These are phyloP conservation scores for Paecilomyces sp. DNA, from an alignment of 2,329 filamentous ascomycete genomes.

Conservation along the genomic window DNA sequence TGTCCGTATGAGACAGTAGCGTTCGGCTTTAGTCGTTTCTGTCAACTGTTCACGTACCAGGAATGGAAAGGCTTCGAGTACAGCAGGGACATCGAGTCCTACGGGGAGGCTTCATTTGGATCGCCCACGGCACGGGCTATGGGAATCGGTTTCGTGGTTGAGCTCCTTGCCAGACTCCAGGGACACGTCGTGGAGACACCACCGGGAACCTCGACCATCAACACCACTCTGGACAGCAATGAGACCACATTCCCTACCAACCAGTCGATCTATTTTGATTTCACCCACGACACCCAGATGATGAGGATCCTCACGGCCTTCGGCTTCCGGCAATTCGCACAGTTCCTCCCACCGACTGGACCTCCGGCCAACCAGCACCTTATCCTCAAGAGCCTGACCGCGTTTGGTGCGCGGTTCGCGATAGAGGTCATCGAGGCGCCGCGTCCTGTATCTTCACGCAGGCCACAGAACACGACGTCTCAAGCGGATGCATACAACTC, in stretches of 20 bases:
- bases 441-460: constrained; percentile 51
- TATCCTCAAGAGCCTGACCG: constrained; percentile 60
- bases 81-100: constrained; percentile 59
- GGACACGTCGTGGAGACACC: constrained; percentile 15
- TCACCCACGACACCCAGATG: constrained; percentile 71
- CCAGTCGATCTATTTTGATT: constrained; percentile 69
- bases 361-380: constrained; percentile 56
- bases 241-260: constrained; percentile 64
- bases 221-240: constrained; percentile 41
- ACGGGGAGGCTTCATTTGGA: constrained; percentile 55
- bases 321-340: constrained; percentile 61
- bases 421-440: constrained; percentile 68
- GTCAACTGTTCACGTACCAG: constrained; percentile 64
- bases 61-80: constrained; percentile 71
- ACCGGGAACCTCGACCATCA: constrained; percentile 38
- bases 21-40: constrained; percentile 68
- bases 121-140: constrained; percentile 62
- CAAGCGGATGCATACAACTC: constrained; percentile 17
- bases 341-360: constrained; percentile 48
- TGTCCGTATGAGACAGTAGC: constrained; percentile 75
- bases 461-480: constrained; percentile 26
- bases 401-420: constrained; percentile 65
- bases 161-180: constrained; percentile 61
- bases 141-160: constrained; percentile 67
- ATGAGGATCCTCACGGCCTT: constrained; percentile 64